A percentile compares a stretch with the other conserved stretches of the same genome.
Evolutionary conservation across 768 basidiomycete species (phyloP).

Genomic region (Serendipita sp.): DNA sequence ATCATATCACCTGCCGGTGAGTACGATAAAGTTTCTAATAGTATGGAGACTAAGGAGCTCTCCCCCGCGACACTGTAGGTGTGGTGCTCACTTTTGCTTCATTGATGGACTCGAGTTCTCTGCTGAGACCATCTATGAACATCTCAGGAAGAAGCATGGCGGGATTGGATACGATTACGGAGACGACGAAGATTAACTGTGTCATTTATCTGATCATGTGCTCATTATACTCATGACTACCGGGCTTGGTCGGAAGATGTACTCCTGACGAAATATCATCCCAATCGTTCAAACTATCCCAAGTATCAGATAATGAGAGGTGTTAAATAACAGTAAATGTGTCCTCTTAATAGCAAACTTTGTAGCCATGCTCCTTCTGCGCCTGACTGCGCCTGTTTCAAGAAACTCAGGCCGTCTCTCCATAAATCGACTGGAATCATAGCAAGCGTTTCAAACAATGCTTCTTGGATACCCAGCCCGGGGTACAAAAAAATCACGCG

Average conservation of each 20-base stretch:
- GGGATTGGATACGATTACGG: slow-evolving; percentile 1
- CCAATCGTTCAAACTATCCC: no score
- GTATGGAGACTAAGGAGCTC: background rate
- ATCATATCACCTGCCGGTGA: slow-evolving; percentile 16
- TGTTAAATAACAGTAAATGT: no score
- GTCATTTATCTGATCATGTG: no score
- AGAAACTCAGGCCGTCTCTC: no score
- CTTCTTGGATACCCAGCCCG: background rate
- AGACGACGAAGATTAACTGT: background rate
- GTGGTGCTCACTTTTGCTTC: slow-evolving; percentile 18
- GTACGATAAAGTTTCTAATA: background rate
- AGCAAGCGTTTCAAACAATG: background rate
- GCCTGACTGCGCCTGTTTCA: no score
- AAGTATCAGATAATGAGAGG: no score
- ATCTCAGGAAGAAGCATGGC: slow-evolving; percentile 11
- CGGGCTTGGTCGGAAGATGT: no score
- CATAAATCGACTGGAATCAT: background rate
- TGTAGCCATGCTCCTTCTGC: no score
- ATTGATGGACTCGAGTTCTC: slow-evolving; percentile 13
- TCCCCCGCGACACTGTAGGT: slow-evolving; percentile 7
- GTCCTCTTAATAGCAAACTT: no score
- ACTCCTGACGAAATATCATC: no score
- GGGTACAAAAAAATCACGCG: no score
- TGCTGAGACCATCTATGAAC: slow-evolving; percentile 11
- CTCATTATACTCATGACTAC: no score